These are phyloP conservation scores for Kwoniella europaea DNA, from an alignment of 768 basidiomycete genomes.

Conservation along the genomic window DNA sequence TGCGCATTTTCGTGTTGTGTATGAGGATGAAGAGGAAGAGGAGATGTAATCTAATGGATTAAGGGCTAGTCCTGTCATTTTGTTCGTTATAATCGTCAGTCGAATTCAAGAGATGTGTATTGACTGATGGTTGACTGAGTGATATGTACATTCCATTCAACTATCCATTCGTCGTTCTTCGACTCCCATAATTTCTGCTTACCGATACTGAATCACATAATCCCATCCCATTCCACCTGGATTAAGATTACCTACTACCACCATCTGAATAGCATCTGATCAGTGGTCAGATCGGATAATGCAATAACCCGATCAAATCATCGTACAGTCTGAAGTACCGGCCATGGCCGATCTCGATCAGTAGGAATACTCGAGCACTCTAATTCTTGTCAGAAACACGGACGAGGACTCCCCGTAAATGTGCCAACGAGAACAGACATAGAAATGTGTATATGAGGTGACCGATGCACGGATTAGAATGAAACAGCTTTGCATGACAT, in stretches of 20 bases:
- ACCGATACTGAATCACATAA: not conserved
- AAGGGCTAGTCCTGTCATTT: conserved; percentile 8
- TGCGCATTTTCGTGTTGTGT: conserved; percentile 26
- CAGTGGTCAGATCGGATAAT: not conserved
- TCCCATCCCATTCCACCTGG: no score
- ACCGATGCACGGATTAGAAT: not conserved
- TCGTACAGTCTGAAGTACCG: not conserved
- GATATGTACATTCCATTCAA: not conserved
- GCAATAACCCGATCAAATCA: not conserved
- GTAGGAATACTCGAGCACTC: not conserved
- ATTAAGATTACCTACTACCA: not conserved
- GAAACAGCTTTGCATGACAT: no score
- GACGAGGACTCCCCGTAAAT: not conserved
- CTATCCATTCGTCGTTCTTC: not conserved
- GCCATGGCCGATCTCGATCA: not conserved
- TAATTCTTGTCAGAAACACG: not conserved
- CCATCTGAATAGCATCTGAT: not conserved
- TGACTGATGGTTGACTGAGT: not conserved
- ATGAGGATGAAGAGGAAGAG: not conserved
- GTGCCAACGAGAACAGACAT: not conserved
- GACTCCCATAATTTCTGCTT: not conserved
- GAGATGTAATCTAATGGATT: conserved; percentile 9
- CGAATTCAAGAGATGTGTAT: not conserved
- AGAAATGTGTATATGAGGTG: not conserved
- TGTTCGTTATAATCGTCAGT: not conserved